Percentiles rank a stretch among this genome's conserved stretches.
Conservation (phyloP, 495 filamentous ascomycete species). For the Aspergillus leporis region DNA sequence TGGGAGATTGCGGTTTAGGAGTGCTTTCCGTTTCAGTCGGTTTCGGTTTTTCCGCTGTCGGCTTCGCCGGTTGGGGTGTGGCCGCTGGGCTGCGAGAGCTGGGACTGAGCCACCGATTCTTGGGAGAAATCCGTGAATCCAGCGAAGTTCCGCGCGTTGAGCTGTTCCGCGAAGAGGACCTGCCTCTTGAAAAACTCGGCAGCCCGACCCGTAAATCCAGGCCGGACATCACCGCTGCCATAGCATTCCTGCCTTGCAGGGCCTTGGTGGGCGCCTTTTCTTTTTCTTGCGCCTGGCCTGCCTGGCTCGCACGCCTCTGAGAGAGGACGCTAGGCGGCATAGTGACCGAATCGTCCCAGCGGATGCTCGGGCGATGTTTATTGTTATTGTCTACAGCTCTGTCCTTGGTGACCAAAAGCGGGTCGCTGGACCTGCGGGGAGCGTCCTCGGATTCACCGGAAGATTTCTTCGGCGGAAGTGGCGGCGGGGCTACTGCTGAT, state of each 20-base stretch:
- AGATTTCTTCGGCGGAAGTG: slow-evolving; percentile 8
- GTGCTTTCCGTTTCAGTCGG: slow-evolving; percentile 58
- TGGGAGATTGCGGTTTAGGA: slow-evolving; percentile 46
- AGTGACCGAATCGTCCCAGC: slow-evolving; percentile 26
- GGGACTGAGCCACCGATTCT: slow-evolving; percentile 39
- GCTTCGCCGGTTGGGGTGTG: slow-evolving; percentile 38
- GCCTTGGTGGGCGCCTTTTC: slow-evolving; percentile 19
- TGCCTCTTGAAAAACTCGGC: slow-evolving; percentile 38
- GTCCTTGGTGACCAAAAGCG: slow-evolving; percentile 5
- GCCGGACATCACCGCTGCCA: slow-evolving; percentile 45
- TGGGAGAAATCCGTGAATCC: slow-evolving; percentile 66
- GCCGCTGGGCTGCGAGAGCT: slow-evolving; percentile 30
- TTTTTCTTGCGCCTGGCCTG: slow-evolving; percentile 18
- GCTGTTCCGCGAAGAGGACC: slow-evolving; percentile 46
- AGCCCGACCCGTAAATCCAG: slow-evolving; percentile 37
- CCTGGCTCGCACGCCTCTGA: slow-evolving; percentile 8
- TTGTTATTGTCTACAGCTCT: slow-evolving; percentile 5
- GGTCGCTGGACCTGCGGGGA: background rate
- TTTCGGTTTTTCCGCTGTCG: slow-evolving; percentile 50
- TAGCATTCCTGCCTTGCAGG: slow-evolving; percentile 26
- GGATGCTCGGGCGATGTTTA: slow-evolving; percentile 21
- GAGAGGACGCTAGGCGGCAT: slow-evolving; percentile 18
- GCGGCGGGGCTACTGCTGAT: slow-evolving; percentile 10
- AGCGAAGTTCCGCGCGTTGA: slow-evolving; percentile 51
- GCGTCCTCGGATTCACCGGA: slow-evolving; percentile 12